Evolutionary conservation across 495 filamentous ascomycete genomes (phyloP).

Genomic region (Aspergillus asperescens): DNA sequence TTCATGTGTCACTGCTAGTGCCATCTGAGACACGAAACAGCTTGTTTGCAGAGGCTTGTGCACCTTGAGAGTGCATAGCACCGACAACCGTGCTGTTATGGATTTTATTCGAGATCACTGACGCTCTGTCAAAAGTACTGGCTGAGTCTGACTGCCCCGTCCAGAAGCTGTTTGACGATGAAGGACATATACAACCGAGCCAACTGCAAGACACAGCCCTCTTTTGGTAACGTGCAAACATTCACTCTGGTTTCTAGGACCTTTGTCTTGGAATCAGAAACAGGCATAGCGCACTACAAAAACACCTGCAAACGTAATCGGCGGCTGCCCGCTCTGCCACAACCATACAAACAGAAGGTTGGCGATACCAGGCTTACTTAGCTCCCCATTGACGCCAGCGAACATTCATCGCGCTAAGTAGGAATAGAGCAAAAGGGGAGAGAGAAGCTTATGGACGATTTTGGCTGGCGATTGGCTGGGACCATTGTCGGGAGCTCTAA

Average conservation of each 20-base stretch:
- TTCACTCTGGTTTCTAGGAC: slow-evolving; percentile 4
- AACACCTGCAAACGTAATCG: slow-evolving; percentile 23
- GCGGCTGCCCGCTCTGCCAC: slow-evolving; percentile 16
- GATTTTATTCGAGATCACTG: slow-evolving; percentile 6
- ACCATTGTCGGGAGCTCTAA: slow-evolving; percentile 9
- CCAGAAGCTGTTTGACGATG: slow-evolving; percentile 21
- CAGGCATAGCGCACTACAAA: slow-evolving; percentile 2
- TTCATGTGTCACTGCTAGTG: slow-evolving; percentile 8
- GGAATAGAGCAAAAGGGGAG: background rate
- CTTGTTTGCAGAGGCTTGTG: slow-evolving; percentile 18
- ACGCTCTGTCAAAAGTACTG: slow-evolving; percentile 20
- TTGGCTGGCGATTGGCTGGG: slow-evolving; percentile 14
- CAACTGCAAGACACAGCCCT: slow-evolving; percentile 11
- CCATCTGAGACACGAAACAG: slow-evolving; percentile 5
- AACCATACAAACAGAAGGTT: background rate
- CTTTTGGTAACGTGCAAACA: slow-evolving; percentile 18
- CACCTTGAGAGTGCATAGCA: slow-evolving; percentile 2
- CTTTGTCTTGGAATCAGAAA: slow-evolving; percentile 10
- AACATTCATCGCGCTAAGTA: slow-evolving; percentile 1
- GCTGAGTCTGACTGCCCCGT: slow-evolving; percentile 12
- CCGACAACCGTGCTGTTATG: slow-evolving; percentile 3
- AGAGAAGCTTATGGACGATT: slow-evolving; percentile 8
- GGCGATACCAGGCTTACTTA: background rate
- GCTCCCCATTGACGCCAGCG: background rate
- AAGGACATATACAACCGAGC: slow-evolving; percentile 9